Evolutionary conservation across 2,329 filamentous ascomycete species (phyloP).

Genomic region (Pestalotiopsis sp.): DNA sequence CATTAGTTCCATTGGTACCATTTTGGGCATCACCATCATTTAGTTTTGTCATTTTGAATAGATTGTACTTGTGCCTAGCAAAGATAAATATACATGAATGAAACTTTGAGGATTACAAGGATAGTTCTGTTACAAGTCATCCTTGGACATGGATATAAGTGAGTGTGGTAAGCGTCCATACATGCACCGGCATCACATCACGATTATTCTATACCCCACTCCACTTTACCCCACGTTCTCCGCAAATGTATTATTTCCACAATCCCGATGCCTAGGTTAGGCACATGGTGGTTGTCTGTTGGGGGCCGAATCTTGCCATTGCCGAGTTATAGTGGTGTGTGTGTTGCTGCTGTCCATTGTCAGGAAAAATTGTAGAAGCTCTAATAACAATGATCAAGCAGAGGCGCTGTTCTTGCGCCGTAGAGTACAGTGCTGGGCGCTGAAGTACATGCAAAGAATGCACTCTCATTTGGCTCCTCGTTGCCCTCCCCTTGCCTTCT

Average conservation of each 20-base stretch:
- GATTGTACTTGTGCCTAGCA: not conserved
- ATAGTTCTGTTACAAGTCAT: not conserved
- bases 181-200: not conserved
- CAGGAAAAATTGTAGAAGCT: no score
- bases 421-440: no score
- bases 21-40: not conserved
- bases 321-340: no score
- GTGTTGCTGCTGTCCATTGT: no score
- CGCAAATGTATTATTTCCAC: conserved; percentile 4
- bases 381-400: no score
- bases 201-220: not conserved
- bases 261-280: not conserved
- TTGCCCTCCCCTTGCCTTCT: no score
- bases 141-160: not conserved
- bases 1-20: not conserved
- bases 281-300: not conserved
- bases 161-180: not conserved
- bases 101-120: not conserved
- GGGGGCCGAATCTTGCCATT: not conserved
- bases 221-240: conserved; percentile 13
- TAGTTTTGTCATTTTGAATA: not conserved
- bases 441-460: no score
- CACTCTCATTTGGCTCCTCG: no score
- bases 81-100: not conserved
- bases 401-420: no score